Conservation (phyloP, 2,329 filamentous ascomycete species). For the Diaporthe velutina region DNA sequence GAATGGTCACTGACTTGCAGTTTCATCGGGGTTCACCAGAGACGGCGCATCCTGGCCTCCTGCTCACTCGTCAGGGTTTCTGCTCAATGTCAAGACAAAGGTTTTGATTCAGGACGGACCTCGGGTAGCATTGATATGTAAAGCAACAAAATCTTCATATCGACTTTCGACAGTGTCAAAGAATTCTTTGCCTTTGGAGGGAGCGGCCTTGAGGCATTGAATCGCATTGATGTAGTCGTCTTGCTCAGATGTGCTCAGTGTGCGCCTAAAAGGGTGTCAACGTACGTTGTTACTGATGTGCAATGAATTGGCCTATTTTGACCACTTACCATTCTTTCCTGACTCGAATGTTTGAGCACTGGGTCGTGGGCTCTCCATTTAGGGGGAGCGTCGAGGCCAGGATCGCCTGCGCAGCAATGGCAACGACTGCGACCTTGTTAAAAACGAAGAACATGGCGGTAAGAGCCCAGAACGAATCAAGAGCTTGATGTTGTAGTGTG, state of each 20-base stretch:
- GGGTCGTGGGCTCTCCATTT: background rate
- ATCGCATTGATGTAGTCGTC: slow-evolving; percentile 47
- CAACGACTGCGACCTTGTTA: background rate
- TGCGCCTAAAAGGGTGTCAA: background rate
- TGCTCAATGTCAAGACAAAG: background rate
- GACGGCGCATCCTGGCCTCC: background rate
- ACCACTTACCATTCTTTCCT: background rate
- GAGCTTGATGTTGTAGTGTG: background rate
- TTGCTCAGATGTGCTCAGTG: background rate
- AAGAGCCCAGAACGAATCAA: background rate
- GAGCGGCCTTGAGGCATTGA: slow-evolving; percentile 46
- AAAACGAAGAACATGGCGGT: background rate
- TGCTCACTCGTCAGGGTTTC: background rate
- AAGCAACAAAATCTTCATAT: slow-evolving; percentile 48
- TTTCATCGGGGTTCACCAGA: background rate
- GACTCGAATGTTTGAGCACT: background rate
- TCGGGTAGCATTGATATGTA: slow-evolving; percentile 37
- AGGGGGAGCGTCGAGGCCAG: background rate
- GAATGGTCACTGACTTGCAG: background rate
- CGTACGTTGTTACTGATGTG: background rate
- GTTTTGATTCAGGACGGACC: background rate
- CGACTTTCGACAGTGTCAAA: slow-evolving; percentile 39
- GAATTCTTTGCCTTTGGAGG: slow-evolving; percentile 45
- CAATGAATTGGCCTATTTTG: background rate
- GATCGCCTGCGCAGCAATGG: background rate